Base-by-base conservation (phyloP, 306 rosid species). In the Lithocarpus polystachyus region DNA sequence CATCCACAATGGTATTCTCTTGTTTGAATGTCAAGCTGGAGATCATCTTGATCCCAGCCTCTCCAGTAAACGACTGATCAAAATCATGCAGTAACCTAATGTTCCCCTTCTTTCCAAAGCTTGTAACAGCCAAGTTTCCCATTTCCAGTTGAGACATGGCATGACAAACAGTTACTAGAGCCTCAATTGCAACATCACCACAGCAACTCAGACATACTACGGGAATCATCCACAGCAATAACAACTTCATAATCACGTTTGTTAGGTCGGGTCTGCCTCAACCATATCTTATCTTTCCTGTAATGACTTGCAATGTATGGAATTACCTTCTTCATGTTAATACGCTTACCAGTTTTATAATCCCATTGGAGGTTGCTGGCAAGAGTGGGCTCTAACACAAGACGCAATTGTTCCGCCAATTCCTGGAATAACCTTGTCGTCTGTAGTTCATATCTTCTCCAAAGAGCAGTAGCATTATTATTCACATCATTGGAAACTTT, bases 301-400 rank as follows among this genome's bases (percentile, higher is more conserved):
- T 86, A 94, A 81, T 87, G 80, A 83, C 97, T 94, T 71, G 98
- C 97, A 64, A 94, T 88, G 81, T 84, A 94, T 70, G 89, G 92
- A 85, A 94, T 89, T 23, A 92, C 98, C 97, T 90, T 94, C 78
- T 94, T 94, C 98, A 94, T 90, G 81, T 92, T 91, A 71, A 94
- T 89, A 75, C 98, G 85, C 83, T 91, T 94, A 28, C 98, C 98
- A 54, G 98, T 92, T 85, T 87, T 92, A 89, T 88, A 94, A 81
- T 94, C 97, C 24, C 98, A 97, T 85, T 92, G 97, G 70, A 94
- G 97, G 80, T 92, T 92, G 87, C 97, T 92, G 40, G 97, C 98
- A 18, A 89, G 68, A 22, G 94, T 92, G 68, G 98, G 98, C 81
- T 92, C 98, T 89, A 94, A 82, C 74, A 94, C 90, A 72, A 94